phyloP scores from a whole-genome alignment of 495 filamentous ascomycete species.

The Neurospora terricola region DNA sequence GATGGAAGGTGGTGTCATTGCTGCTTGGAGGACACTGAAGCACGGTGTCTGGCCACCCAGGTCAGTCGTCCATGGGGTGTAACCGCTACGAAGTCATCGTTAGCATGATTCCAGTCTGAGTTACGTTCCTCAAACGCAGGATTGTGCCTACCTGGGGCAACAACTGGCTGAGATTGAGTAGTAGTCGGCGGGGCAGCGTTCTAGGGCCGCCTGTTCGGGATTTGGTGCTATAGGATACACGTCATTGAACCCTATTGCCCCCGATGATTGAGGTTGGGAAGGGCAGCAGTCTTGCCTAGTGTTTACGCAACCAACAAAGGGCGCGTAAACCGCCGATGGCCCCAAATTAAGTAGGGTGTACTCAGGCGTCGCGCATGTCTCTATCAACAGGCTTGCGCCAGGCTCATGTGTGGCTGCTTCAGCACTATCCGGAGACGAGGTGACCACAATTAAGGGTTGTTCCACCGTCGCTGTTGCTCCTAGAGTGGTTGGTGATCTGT shows the following conservation, averaged over 20 bases:
- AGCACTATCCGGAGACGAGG: not conserved
- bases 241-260: not conserved
- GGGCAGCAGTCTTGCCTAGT: constrained; percentile 14
- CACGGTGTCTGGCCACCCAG: constrained; percentile 16
- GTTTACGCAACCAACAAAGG: constrained; percentile 16
- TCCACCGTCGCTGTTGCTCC: not conserved
- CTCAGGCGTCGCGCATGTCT: constrained; percentile 9
- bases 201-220: constrained; percentile 1
- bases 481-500: not conserved
- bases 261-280: not conserved
- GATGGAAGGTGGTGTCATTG: constrained; percentile 1
- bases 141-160: constrained; percentile 13
- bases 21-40: constrained; percentile 1
- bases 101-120: not conserved
- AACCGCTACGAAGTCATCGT: constrained; percentile 7
- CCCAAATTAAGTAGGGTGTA: constrained; percentile 12
- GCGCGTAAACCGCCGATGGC: constrained; percentile 6
- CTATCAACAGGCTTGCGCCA: not conserved
- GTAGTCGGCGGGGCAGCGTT: constrained; percentile 12
- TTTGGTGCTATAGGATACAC: constrained; percentile 6
- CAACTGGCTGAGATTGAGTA: constrained; percentile 11
- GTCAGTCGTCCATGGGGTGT: constrained; percentile 10
- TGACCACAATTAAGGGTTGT: not conserved
- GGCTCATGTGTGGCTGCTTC: not conserved
- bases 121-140: not conserved